Percentiles rank a stretch among this genome's conserved stretches.
phyloP scores from a whole-genome alignment of 768 basidiomycete genomes.

The Boletus speciosus region DNA sequence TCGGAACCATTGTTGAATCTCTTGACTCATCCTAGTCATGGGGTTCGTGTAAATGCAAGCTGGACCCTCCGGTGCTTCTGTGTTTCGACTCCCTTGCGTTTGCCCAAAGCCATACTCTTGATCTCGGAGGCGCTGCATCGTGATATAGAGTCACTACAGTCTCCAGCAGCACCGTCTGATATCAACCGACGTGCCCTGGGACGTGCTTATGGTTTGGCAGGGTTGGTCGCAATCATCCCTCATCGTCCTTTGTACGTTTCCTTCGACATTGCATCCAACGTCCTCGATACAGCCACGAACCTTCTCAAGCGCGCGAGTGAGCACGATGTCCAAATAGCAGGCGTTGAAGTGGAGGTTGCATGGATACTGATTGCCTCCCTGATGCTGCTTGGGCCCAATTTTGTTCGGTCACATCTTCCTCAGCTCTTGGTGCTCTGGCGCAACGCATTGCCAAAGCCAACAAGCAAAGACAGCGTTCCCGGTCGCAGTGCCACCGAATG shows the following conservation, averaged over 20 bases:
- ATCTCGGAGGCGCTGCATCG: conserved; percentile 81
- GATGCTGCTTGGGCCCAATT: conserved; percentile 90
- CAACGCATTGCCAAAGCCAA: conserved; percentile 94
- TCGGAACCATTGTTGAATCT: conserved; percentile 82
- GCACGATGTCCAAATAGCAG: conserved; percentile 80
- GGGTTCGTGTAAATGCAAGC: conserved; percentile 80
- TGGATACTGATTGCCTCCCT: conserved; percentile 91
- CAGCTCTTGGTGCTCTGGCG: conserved; percentile 96
- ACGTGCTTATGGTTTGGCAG: conserved; percentile 86
- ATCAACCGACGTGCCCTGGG: conserved; percentile 72
- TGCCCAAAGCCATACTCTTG: conserved; percentile 73
- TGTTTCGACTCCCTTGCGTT: conserved; percentile 78
- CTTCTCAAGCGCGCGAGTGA: conserved; percentile 89
- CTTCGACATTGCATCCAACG: conserved; percentile 87
- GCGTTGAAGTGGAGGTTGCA: conserved; percentile 85
- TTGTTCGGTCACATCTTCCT: conserved; percentile 89
- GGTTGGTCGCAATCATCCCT: conserved; percentile 81
- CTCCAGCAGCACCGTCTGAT: conserved; percentile 70
- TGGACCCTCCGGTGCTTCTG: conserved; percentile 92
- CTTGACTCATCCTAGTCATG: conserved; percentile 82
- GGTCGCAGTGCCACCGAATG: conserved; percentile 76
- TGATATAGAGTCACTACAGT: conserved; percentile 70
- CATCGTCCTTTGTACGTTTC: conserved; percentile 90
- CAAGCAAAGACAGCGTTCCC: conserved; percentile 72
- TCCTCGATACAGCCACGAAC: conserved; percentile 86